Evolutionary conservation across 1,284 basidiomycete genomes (phyloP), one percentile per base, ranked within the genome.

Genomic region (Crepidotus sp.): DNA sequence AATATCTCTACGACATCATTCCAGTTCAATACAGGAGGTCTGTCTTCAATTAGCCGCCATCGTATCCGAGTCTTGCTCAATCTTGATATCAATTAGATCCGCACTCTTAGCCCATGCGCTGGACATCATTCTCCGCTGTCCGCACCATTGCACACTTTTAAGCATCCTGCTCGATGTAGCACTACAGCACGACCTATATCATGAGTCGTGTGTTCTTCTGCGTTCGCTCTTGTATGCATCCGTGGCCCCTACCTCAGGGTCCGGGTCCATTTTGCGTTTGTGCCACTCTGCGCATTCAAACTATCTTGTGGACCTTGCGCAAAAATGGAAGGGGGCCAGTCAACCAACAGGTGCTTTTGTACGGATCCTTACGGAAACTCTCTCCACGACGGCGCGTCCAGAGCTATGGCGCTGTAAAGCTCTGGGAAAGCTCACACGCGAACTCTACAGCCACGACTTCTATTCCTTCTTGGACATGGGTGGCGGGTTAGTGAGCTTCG

Each of bases 101-200:
- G 48, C 44, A n/a, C 24, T 49, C 9, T 33, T 49, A 17, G 31
- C 48, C 13, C 48, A 49, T 29, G 36, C 48, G 10, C 29, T 49
- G 55, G 43, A 45, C 33, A 46, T 49, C n/a, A 29, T 39, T 6
- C 31, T 49, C 18, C 43, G 40, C 25, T 46, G 22, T 27, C 39
- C 43, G 17, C 40, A 39, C 26, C 40, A 46, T 32, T 29, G 32
- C 36, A 46, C 48, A 10, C 40, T 49, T 9, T 19, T 49, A 9
- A 46, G 44, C 14, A 57, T 64, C 30, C 62, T 81, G 0, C 64
- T 80, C 0, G 71, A 76, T 25, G 58, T 72, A 9, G 64, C 67
- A 35, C 55, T 76, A 17, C 54, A 61, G 13, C 64, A 68, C 42
- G 52, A 58, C 30, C 61, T 78, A 8, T 42, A 57, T 5, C 53